Evolutionary conservation across 371 early-diverging fungal species (phyloP).

Genomic region (Rhizopus stolonifer): DNA sequence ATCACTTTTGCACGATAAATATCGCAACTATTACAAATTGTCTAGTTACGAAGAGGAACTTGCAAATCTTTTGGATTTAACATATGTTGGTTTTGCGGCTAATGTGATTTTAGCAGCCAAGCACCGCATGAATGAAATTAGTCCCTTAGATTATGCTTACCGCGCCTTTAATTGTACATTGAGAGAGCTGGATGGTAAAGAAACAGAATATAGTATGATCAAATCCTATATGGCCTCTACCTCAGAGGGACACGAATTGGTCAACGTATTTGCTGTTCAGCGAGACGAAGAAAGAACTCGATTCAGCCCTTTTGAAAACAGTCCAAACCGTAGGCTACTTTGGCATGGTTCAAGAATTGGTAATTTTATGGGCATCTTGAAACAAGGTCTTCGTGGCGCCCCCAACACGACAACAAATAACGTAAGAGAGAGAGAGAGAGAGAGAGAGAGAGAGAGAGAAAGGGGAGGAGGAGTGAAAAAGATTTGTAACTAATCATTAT

Average conservation of each 20-base stretch:
- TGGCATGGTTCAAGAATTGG: slow-evolving; percentile 54
- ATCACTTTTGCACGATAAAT: neutral
- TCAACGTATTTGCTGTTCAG: slow-evolving; percentile 35
- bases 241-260: slow-evolving; percentile 32
- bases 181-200: slow-evolving; percentile 16
- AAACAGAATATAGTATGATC: slow-evolving; percentile 35
- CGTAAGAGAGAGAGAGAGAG: too few species aligned
- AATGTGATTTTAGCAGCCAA: slow-evolving; percentile 57
- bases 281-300: slow-evolving; percentile 28
- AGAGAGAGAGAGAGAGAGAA: too few species aligned
- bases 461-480: too few species aligned
- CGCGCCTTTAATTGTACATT: slow-evolving; percentile 40
- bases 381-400: slow-evolving; percentile 42
- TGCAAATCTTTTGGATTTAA: slow-evolving; percentile 29
- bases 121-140: slow-evolving; percentile 25
- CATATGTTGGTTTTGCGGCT: slow-evolving; percentile 51
- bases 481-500: neutral
- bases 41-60: slow-evolving; percentile 20
- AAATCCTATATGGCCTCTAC: slow-evolving; percentile 45
- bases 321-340: slow-evolving; percentile 39
- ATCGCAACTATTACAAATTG: too few species aligned
- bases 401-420: slow-evolving; percentile 25
- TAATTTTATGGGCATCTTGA: slow-evolving; percentile 49
- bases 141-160: slow-evolving; percentile 58
- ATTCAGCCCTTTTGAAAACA: slow-evolving; percentile 24